Evolutionary conservation across 345 rosid species (phyloP).

Genomic region (Diplotaxis tenuifolia): DNA sequence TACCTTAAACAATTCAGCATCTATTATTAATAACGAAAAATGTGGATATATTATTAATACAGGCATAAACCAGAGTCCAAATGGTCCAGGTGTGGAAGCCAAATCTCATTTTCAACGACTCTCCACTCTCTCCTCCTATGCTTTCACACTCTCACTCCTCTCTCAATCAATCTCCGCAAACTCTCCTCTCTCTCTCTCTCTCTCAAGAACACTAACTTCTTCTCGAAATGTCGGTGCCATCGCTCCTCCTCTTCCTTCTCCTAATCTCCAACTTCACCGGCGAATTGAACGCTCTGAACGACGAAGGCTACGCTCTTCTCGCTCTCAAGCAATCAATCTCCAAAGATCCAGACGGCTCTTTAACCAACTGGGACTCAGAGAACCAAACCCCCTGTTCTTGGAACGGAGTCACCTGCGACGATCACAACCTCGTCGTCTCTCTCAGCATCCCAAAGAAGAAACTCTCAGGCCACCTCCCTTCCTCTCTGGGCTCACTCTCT

Average conservation of each 20-base stretch:
- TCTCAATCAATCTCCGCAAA: conserved; percentile 29
- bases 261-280: conserved; percentile 38
- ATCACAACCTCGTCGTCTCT: conserved; percentile 59
- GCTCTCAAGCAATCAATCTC: conserved; percentile 60
- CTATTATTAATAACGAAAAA: not conserved
- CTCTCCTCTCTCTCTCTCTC: conserved; percentile 21
- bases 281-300: conserved; percentile 45
- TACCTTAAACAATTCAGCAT: not conserved
- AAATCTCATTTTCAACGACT: conserved; percentile 33
- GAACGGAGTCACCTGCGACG: conserved; percentile 90
- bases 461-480: conserved; percentile 72
- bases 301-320: conserved; percentile 71
- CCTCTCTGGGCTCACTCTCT: conserved; percentile 70
- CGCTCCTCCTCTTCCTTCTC: conserved; percentile 32
- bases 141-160: conserved; percentile 28
- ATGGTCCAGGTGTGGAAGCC: conserved; percentile 19
- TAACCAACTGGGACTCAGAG: conserved; percentile 75
- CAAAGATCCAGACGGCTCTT: conserved; percentile 73
- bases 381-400: conserved; percentile 79
- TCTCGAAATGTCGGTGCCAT: conserved; percentile 33
- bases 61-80: conserved; percentile 12
- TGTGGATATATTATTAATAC: not conserved
- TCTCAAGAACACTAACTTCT: not conserved
- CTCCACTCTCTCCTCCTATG: conserved; percentile 20
- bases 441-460: conserved; percentile 82